Evolutionary conservation across 2,329 filamentous ascomycete species (phyloP), one percentile per base, ranked within the genome.

Genomic region (Tolypocladium capitatum): DNA sequence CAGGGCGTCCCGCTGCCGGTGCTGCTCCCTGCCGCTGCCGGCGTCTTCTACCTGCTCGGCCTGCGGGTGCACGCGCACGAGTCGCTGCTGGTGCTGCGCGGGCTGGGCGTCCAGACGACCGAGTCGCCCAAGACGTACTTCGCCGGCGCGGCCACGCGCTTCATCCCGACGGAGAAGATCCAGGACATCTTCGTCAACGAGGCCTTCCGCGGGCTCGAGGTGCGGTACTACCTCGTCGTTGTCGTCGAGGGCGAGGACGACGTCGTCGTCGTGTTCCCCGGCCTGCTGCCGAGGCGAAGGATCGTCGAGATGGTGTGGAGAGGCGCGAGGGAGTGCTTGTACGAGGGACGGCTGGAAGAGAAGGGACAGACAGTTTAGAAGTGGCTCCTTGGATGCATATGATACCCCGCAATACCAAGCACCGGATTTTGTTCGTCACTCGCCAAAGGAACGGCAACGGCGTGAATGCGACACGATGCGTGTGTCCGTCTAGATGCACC

Each of bases 101-200:
- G 90, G 0, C 74, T 98, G 14, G 92, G 92, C 8, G 83, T 98
- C 46, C 92, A 98, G 70, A 96, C 88, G 3, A 83, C 79, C 8
- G 82, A 80, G 28, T 81, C 82, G 9, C 51, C 64, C 5, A 52
- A 51, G 16, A 84, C 81, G 9, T 88, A 86, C 58, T 71, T 90
- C 33, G 63, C 65, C 4, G 56, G 63, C 18, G 56, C 61, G 42
- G 64, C 68, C 47, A 75, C 75, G 58, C 66, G 76, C 48, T 76
- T 82, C 64, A 97, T 98, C 50, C 91, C 92, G 0, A 95, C 91
- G 0, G 86, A 84, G 41, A 83, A 87, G 66, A 94, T 98, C 49
- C 86, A 86, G 61, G 92, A 98, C 63, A 83, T 98, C 48, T 80
- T 96, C 47, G 86, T 98, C 45, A 89, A 96, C 63, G 92, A 98